Conservation (phyloP, 352 stramenopile genomes). For the Globisporangium lucens region DNA sequence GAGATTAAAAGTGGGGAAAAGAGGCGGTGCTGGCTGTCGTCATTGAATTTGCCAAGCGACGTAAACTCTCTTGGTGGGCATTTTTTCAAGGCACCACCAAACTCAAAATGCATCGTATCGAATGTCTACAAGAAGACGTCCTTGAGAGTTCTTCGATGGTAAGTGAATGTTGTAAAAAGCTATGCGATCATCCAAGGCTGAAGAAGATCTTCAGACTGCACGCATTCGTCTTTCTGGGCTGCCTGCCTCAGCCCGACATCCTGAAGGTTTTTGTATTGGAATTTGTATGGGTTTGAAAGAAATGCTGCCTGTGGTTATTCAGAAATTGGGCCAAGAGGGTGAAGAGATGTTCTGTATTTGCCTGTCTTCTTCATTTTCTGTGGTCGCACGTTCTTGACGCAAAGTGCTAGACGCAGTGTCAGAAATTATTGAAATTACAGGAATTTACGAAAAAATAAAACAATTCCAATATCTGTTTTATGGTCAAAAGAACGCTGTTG, state of each 20-base stretch:
- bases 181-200: too few species aligned
- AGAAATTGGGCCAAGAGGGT: neutral
- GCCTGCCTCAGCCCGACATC: neutral
- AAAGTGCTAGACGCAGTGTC: neutral
- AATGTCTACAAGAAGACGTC: too few species aligned
- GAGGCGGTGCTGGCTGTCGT: neutral
- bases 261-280: too few species aligned
- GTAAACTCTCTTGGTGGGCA: neutral
- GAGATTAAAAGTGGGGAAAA: neutral
- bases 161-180: too few species aligned
- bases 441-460: too few species aligned
- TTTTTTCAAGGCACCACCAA: neutral
- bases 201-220: neutral
- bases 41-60: neutral
- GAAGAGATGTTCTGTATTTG: neutral
- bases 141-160: too few species aligned
- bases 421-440: too few species aligned
- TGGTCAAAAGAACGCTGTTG: too few species aligned
- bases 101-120: too few species aligned
- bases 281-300: neutral
- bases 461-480: too few species aligned
- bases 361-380: neutral
- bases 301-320: neutral
- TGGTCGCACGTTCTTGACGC: neutral
- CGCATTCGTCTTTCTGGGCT: neutral